Percentiles rank a stretch among this genome's conserved stretches.
Evolutionary conservation across 2,329 filamentous ascomycete genomes (phyloP).

Genomic region (Volutella citrinella): DNA sequence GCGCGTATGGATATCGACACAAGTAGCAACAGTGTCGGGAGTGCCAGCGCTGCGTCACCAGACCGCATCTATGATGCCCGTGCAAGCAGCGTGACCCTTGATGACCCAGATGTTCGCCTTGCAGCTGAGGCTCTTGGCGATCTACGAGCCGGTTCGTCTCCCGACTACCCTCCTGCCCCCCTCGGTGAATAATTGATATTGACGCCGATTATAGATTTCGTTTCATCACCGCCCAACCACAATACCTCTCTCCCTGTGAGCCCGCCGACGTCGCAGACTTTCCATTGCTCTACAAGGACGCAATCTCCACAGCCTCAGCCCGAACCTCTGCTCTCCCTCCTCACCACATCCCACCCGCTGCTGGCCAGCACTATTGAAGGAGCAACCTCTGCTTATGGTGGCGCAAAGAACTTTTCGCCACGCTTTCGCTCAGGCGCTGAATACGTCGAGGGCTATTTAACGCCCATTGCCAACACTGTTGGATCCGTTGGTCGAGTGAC

Average conservation of each 20-base stretch:
- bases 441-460: conserved; percentile 84
- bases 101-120: conserved; percentile 65
- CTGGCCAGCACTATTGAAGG: conserved; percentile 82
- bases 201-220: conserved; percentile 51
- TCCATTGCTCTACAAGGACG: conserved; percentile 18
- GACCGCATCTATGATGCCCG: conserved; percentile 43
- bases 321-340: conserved; percentile 80
- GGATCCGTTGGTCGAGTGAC: conserved; percentile 80
- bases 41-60: conserved; percentile 43
- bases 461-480: conserved; percentile 82
- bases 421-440: conserved; percentile 86
- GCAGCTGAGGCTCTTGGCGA: conserved; percentile 76
- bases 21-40: conserved; percentile 38
- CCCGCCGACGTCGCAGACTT: conserved; percentile 33
- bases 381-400: conserved; percentile 80
- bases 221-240: conserved; percentile 57
- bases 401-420: conserved; percentile 86
- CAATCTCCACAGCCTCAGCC: conserved; percentile 48
- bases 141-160: conserved; percentile 61
- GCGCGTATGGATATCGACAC: conserved; percentile 48
- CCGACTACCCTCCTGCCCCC: conserved; percentile 8
- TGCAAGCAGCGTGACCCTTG: conserved; percentile 53
- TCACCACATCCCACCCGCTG: conserved; percentile 85
- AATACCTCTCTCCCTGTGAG: conserved; percentile 40
- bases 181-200: conserved; percentile 14